Evolutionary conservation across 2,329 filamentous ascomycete genomes (phyloP), one percentile per base, ranked within the genome.

Genomic region (Paraconiothyrium brasiliense): DNA sequence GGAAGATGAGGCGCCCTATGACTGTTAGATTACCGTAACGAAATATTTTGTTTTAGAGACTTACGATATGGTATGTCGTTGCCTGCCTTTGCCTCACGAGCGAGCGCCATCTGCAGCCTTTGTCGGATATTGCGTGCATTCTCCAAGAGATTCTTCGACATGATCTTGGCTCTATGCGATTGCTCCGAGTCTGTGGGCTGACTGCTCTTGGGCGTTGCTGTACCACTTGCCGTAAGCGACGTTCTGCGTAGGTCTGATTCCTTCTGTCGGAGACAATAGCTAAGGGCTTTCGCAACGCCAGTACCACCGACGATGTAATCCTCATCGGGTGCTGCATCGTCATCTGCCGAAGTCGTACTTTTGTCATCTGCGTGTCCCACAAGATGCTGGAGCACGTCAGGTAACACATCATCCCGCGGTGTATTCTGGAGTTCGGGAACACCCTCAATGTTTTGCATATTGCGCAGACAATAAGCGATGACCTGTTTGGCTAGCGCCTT

Each of bases 301-400:
- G 93, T 97, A 16, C 94, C 94, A 22, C 94, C 94, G 71, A 98
- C 95, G 48, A 98, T 93, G 78, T 98, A 98, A 77, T 97, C 93
- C 61, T 97, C 91, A 67, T 97, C 93, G 0, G 93, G 92, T 7
- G 93, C 90, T 11, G 89, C 84, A 2, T 90, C 88, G 47, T 88
- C 84, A 24, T 90, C 86, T 49, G 90, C 88, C 24, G 87, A 78
- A 51, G 80, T 82, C 14, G 79, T 76, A 10, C 85, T 66, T 69
- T 78, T 68, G 73, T 85, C 77, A 75, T 87, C 77, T 75, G 83
- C 86, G 68, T 92, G 87, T 4, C 94, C 94, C 35, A 97, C 92
- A 46, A 98, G 87, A 75, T 97, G 93, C 64, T 92, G 89, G 30
- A 98, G 84, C 3, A 97, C 91, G 66, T 97, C 92, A 4, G 93